These are phyloP conservation scores for Sclerotinia minor DNA, from an alignment of 2,329 filamentous ascomycete species.

Conservation along the genomic window DNA sequence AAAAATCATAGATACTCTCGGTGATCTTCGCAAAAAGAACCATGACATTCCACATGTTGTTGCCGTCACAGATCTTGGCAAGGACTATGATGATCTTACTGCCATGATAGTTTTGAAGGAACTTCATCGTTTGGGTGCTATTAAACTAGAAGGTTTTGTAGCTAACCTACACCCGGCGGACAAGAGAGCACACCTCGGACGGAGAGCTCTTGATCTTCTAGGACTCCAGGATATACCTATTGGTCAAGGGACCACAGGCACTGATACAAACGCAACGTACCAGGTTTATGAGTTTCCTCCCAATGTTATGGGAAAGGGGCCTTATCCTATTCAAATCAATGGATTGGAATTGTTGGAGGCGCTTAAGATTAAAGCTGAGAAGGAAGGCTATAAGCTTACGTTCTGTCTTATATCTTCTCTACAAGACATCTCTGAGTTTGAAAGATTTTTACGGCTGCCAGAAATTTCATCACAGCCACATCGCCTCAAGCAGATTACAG, in stretches of 20 bases:
- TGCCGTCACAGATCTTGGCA: conserved; percentile 38
- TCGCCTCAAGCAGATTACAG: conserved; percentile 18
- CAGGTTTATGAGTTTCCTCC: conserved; percentile 33
- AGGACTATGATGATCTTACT: conserved; percentile 39
- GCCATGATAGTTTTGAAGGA: conserved; percentile 39
- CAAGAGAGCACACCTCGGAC: conserved; percentile 33
- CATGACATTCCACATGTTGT: conserved; percentile 30
- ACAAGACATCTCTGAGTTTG: conserved; percentile 34
- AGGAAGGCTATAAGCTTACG: conserved; percentile 31
- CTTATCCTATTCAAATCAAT: conserved; percentile 7
- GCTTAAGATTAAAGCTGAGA: conserved; percentile 28
- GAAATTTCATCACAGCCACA: neutral
- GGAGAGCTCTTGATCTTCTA: conserved; percentile 34
- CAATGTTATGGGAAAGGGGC: conserved; percentile 30
- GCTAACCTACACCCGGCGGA: conserved; percentile 36
- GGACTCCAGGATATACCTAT: conserved; percentile 32
- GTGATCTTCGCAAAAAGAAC: neutral
- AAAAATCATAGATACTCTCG: neutral
- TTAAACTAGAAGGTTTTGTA: conserved; percentile 36
- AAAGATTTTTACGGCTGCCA: neutral
- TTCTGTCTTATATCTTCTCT: conserved; percentile 37
- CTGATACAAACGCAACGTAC: conserved; percentile 4
- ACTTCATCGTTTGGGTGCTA: conserved; percentile 34
- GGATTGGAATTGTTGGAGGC: conserved; percentile 29
- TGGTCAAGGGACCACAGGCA: conserved; percentile 28